Base-by-base conservation (phyloP, 495 filamentous ascomycete genomes). In the Aspergillus avenaceus region DNA sequence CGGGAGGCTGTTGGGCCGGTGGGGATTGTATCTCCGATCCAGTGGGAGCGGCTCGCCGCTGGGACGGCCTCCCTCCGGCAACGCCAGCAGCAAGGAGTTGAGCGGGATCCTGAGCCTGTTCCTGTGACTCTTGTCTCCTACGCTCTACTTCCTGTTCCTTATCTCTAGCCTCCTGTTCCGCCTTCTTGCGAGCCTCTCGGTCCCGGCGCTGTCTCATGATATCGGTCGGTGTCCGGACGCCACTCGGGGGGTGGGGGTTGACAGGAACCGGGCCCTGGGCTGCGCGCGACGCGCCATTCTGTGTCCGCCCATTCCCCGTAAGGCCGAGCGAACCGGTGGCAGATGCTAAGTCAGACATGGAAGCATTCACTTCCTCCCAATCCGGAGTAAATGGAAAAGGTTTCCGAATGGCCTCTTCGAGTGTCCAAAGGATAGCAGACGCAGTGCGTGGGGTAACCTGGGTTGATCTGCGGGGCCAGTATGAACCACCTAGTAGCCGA, bases 351-450 rank as follows among this genome's bases (percentile, higher is more conserved):
- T 95, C 87, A 57, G 93, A 85, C 93, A 98, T 97, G 55, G 84
- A 81, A 59, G 92, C 91, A 85, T 91, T 90, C 77, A 92, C 84
- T 76, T 98, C 93, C 46, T 85, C 80, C 36, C 81, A 76, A 64
- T 95, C 91, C 13, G 88, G 78, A 4, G 91, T 91, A 70, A 98
- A 93, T 9, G 82, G 77, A 49, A 90, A 79, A 1, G 93, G 92
- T 31, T 83, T 81, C 42, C 91, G 85, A 42, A 97, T 77, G 38
- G 88, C 93, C 70, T 92, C 89, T 73, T 98, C 92, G 40, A 97
- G 82, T 5, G 90, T 82, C 77, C 84, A 96, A 53, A 90, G 85
- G 62, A 98, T 90, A 14, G 93, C 92, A 49, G 84, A 81, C 13
- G 84, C 80, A 25, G 84, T 87, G 38, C 81, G 76, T 16, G 75